Evolutionary conservation across 495 filamentous ascomycete genomes (phyloP), one percentile per base, ranked within the genome.

Genomic region (Chaetomium fimeti): DNA sequence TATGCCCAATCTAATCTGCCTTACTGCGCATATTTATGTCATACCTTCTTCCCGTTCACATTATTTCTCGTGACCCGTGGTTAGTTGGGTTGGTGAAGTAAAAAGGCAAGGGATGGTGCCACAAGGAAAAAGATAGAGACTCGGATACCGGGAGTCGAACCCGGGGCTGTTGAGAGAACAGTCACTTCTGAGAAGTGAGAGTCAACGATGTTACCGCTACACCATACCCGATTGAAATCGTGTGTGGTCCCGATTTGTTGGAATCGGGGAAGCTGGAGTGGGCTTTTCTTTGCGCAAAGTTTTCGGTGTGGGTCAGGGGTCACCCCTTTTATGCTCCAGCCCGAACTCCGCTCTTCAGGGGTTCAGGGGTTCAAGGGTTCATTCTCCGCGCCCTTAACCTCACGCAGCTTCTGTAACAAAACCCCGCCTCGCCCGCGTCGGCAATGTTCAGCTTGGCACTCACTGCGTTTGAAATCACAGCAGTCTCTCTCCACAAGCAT

Each of bases 121-220:
- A 13, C 11, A 45, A 5, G 13, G 40, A 58, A 58, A 58, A 58
- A 58, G 57, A 57, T 8, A 13, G 52, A 48, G 42, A 52, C 62
- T 64, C 62, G 62, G 62, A 64, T 64, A 64, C 62, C 43, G 62
- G 62, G 62, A 64, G 55, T 64, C 62, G 62, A 64, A 64, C 62
- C 62, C 62, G 38, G 62, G 55, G 62, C 62, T 64, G 53, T 54
- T 62, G 60, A 62, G 62, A 56, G 52, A 63, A 42, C 61, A 57
- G 43, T 57, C 62, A 62, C 60, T 62, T 3, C 59, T 61, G 59
- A 42, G 53, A 40, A 52, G 42, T 64, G 62, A 64, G 62, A 64
- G 62, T 64, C 62, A 58, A 51, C 53, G 62, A 64, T 64, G 62
- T 64, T 64, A 59, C 62, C 62, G 55, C 55, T 64, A 58, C 54